phyloP scores from a whole-genome alignment of 768 basidiomycete genomes.

The Krasilnikovozyma curviuscula region DNA sequence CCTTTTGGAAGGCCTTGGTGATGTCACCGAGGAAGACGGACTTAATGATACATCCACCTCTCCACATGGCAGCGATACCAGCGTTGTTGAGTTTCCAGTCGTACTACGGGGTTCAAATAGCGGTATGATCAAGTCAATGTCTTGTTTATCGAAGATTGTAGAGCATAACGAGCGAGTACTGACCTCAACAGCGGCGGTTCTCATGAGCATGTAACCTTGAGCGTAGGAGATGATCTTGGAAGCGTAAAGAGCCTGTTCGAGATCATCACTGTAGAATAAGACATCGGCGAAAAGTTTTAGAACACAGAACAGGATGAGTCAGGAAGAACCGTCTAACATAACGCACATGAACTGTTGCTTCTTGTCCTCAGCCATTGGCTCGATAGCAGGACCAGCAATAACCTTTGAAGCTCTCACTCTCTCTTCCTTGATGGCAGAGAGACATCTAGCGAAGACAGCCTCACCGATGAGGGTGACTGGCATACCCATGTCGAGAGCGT shows the following conservation, averaged over 20 bases:
- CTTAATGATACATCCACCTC: slow-evolving; percentile 99
- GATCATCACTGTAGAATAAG: slow-evolving; percentile 34
- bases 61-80: slow-evolving; percentile 98
- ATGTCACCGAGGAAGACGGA: slow-evolving; percentile 84
- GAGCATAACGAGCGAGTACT: slow-evolving; percentile 12
- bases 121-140: no score
- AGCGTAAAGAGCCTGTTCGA: slow-evolving; percentile 96
- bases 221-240: slow-evolving; percentile 99
- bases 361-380: slow-evolving; percentile 92
- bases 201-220: slow-evolving; percentile 99
- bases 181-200: slow-evolving; percentile 88
- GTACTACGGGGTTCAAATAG: slow-evolving; percentile 30
- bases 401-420: slow-evolving; percentile 79
- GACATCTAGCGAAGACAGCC: slow-evolving; percentile 94
- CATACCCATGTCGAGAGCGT: slow-evolving; percentile 63
- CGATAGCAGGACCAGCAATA: slow-evolving; percentile 75
- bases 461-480: slow-evolving; percentile 95
- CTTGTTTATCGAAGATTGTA: no score
- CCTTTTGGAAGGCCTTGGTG: slow-evolving; percentile 73
- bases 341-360: slow-evolving; percentile 59
- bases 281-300: no score
- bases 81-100: slow-evolving; percentile 90
- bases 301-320: no score
- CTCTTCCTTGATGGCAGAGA: slow-evolving; percentile 93
- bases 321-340: background rate